phyloP scores from a whole-genome alignment of 257 asterid genomes.

The Buddleja alternifolia region DNA sequence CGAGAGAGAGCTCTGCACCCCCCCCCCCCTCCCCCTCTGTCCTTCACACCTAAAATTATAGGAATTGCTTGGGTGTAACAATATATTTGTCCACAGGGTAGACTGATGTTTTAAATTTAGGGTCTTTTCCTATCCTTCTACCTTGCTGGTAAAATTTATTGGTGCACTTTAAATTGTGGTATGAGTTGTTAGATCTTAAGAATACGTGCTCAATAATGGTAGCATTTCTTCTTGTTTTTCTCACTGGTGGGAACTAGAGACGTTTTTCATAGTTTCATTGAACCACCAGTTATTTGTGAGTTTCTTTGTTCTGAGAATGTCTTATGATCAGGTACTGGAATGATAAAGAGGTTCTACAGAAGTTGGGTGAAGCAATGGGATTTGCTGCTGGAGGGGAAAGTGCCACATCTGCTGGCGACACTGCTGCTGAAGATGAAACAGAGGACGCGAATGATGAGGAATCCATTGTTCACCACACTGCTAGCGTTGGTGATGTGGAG shows the following conservation, averaged over 20 bases:
- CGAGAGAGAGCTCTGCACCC: no score
- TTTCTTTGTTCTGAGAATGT: conserved; percentile 12
- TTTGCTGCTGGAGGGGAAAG: conserved; percentile 72
- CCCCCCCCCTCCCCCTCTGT: no score
- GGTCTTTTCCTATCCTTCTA: not conserved
- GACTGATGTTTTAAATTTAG: not conserved
- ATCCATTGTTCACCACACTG: conserved; percentile 85
- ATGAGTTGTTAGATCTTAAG: no score
- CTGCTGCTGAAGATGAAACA: conserved; percentile 65
- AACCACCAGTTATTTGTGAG: conserved; percentile 7
- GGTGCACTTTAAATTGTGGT: no score
- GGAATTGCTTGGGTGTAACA: not conserved
- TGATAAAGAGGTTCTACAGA: conserved; percentile 79
- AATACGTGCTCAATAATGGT: no score
- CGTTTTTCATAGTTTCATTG: not conserved
- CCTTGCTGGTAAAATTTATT: no score
- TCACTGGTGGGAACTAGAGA: not conserved
- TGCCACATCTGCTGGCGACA: conserved; percentile 62
- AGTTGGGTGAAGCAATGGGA: conserved; percentile 97
- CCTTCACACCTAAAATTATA: not conserved
- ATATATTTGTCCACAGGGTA: not conserved
- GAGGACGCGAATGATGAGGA: conserved; percentile 86
- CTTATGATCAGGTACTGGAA: conserved; percentile 76
- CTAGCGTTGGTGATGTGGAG: conserved; percentile 89
- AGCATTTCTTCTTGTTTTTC: no score